Base-by-base conservation (phyloP, 306 rosid species). In the Cucumis sativus region DNA sequence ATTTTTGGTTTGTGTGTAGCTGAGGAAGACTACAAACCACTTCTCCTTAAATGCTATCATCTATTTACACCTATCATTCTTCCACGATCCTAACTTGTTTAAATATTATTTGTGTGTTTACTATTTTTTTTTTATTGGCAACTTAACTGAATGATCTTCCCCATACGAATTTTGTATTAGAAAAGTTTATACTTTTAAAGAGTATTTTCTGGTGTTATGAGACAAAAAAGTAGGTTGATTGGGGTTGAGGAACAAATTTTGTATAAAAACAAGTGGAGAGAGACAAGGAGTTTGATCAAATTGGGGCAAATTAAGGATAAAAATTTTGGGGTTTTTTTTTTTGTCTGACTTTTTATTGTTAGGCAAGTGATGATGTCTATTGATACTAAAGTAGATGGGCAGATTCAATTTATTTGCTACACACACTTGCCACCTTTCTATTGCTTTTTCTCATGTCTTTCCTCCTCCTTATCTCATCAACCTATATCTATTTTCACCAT, bases 311-410 rank as follows among this genome's bases (percentile, higher is more conserved):
- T 66, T 66, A 66, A 37, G 51, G 72, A 66, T 17, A 37, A 35
- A 62, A 64, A 8, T 64, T 16, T 15, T 64, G 17, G 25, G 49
- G 7, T 52, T 52, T 52, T 68, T 20, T 68, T 68, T 68, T 68
- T 65, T 68, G 74, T 68, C 56, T 68, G 74, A 68, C 74, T 68
- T 68, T 68, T 43, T 68, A n/a, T 43, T 41, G 74, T 68, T 68
- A 68, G 74, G 74, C 74, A 68, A 68, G 74, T 41, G 56, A 20
- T 43, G 74, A 68, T 68, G 74, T 43, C 1, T 68, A 68, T 43
- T 39, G 74, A 41, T 43, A 68, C 51, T 33, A 66, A 9, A 39
- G 51, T 18, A 66, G 47, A 20, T 68, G 74, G 74, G 54, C 37
- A 43, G 74, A 68, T 68, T 68, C 74, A 68, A 12, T 68, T 68